Base-by-base conservation (phyloP, 768 basidiomycete species). In the Kwoniella dendrophila region DNA sequence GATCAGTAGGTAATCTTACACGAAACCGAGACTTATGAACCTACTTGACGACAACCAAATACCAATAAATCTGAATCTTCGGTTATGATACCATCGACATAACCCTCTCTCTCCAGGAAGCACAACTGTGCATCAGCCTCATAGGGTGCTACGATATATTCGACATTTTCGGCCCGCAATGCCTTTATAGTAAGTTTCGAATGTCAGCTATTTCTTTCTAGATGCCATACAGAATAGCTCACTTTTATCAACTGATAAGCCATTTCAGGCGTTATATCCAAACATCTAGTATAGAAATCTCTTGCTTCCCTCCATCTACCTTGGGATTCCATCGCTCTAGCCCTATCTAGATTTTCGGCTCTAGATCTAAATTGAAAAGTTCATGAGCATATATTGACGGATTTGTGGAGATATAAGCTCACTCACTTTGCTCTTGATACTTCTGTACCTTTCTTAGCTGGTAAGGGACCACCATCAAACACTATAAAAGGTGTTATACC, bases 41-140 rank as follows among this genome's bases (percentile, higher is more conserved):
- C 62, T 11, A 96, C 92, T 55, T 85, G 87, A 68, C 84, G 84
- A 80, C 92, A 95, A n/a, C 95, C 96, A 73, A 96, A 98, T 49
- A 99, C 94, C 62, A 98, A 87, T 29, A 99, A 83, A 78, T 99
- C 96, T 0, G 94, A 97, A 80, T 98, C 96, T 80, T 99, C 96
- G 1, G 96, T 98, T 68, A 99, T 85, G 77, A 99, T 88, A 2
- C 87, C 96, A 75, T 94, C 88, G 40, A 92, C 90, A 33, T 90
- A 71, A 18, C 91, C 91, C 43, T 82, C 78, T 50, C 85, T 85
- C 74, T 98, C 96, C 44, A 99, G 85, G 79, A 89, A 97, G 45
- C 91, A 89, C 59, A 99, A 85, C 78, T 99, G 96, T 1, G 96
- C 92, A 73, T 99, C 96, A 0, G 96, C 96, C 82, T 99, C 96